phyloP scores from a whole-genome alignment of 768 basidiomycete species.

The Boletus rubescentipes region DNA sequence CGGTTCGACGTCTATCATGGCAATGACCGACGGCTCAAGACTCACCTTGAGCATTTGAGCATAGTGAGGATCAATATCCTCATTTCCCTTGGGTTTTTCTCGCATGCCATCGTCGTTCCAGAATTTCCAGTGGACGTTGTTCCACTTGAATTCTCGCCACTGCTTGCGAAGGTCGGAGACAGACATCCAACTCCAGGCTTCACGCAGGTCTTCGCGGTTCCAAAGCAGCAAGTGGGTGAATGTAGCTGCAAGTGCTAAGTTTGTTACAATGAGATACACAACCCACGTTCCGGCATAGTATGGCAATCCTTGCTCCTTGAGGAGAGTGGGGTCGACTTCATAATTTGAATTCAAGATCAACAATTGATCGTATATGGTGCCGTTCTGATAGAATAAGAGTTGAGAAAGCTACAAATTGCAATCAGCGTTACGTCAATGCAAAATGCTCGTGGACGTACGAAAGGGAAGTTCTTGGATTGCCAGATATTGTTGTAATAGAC shows the following conservation, averaged over 20 bases:
- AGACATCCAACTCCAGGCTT: slow-evolving; percentile 46
- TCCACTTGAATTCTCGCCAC: slow-evolving; percentile 24
- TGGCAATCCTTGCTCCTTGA: slow-evolving; percentile 39
- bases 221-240: slow-evolving; percentile 51
- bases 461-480: slow-evolving; percentile 59
- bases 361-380: slow-evolving; percentile 50
- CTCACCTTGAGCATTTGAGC: slow-evolving; percentile 48
- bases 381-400: slow-evolving; percentile 50
- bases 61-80: slow-evolving; percentile 55
- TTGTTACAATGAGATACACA: slow-evolving; percentile 14
- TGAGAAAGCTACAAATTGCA: slow-evolving; percentile 41
- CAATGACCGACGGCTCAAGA: too few species aligned
- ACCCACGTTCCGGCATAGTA: slow-evolving; percentile 30
- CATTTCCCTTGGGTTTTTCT: slow-evolving; percentile 32
- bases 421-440: background rate
- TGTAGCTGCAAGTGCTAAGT: slow-evolving; percentile 40
- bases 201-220: slow-evolving; percentile 50
- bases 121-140: slow-evolving; percentile 40
- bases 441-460: slow-evolving; percentile 38
- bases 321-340: slow-evolving; percentile 47
- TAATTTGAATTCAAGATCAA: slow-evolving; percentile 53
- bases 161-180: slow-evolving; percentile 30
- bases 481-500: slow-evolving; percentile 51
- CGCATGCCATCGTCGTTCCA: slow-evolving; percentile 24
- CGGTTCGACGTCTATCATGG: too few species aligned